phyloP scores from a whole-genome alignment of 805 yeast genomes.

The Komagataella kurtzmanii region DNA sequence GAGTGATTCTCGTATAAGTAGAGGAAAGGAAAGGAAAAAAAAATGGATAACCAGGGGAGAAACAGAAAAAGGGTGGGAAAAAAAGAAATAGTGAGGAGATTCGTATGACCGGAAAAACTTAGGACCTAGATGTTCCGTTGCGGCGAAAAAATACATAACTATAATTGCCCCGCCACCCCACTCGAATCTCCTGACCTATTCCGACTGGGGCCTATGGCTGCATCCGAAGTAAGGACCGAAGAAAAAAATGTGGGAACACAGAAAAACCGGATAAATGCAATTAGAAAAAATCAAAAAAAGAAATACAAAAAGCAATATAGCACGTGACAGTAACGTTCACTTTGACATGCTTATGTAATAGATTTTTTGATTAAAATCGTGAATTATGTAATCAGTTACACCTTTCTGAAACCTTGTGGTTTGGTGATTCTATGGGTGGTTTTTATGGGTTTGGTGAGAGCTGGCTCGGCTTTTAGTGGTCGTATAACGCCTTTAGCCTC shows the following conservation, averaged over 20 bases:
- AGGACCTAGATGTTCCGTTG: not conserved
- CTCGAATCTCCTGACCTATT: not conserved
- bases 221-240: not conserved
- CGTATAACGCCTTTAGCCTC: conserved; percentile 19
- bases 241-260: not conserved
- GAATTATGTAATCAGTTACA: not conserved
- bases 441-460: conserved; percentile 2
- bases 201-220: not conserved
- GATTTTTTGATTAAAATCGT: too few species aligned
- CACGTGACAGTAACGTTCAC: not conserved
- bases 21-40: not conserved
- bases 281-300: not conserved
- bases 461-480: conserved; percentile 8
- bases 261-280: not conserved
- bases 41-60: not conserved
- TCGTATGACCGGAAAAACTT: not conserved
- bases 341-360: not conserved
- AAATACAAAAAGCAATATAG: not conserved
- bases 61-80: not conserved
- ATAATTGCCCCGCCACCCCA: not conserved
- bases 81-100: not conserved
- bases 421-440: conserved; percentile 1
- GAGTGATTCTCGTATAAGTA: not conserved
- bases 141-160: not conserved
- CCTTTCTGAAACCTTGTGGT: conserved; percentile 1